Evolutionary conservation across 768 basidiomycete species (phyloP).

Genomic region (Russula abietina): DNA sequence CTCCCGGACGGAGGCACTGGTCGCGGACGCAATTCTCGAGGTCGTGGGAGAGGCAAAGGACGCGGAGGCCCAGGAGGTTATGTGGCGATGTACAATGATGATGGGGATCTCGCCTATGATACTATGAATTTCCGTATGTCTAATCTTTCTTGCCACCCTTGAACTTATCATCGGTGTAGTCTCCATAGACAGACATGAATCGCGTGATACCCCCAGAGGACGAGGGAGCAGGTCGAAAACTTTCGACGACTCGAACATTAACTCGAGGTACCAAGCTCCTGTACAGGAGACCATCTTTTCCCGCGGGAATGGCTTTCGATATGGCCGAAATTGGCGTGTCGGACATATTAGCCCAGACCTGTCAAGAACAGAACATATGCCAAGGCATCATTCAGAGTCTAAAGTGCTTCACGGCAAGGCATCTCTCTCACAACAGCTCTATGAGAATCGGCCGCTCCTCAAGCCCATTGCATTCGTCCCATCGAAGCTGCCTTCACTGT

Average conservation of each 20-base stretch:
- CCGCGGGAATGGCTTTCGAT: not conserved
- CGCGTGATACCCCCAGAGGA: not conserved
- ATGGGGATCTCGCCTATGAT: constrained; percentile 23
- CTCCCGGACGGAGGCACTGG: constrained; percentile 27
- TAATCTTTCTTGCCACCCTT: not conserved
- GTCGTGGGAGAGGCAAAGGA: constrained; percentile 23
- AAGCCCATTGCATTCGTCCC: constrained; percentile 67
- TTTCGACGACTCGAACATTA: not conserved
- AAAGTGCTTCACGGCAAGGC: constrained; percentile 39
- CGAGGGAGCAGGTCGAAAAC: not conserved
- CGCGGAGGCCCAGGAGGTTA: constrained; percentile 23
- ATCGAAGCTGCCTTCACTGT: constrained; percentile 43
- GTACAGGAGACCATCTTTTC: not conserved
- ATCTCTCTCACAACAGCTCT: constrained; percentile 50
- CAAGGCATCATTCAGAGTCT: constrained; percentile 26
- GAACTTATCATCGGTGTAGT: constrained; percentile 4
- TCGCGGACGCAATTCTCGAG: constrained; percentile 25
- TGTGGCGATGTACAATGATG: not conserved
- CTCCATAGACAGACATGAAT: no score
- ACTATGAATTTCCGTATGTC: constrained; percentile 1
- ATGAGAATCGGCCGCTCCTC: constrained; percentile 54
- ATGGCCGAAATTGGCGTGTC: constrained; percentile 3
- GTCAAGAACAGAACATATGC: constrained; percentile 25
- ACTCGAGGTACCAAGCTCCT: constrained; percentile 1
- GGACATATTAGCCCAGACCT: not conserved